These are phyloP conservation scores for Flammula alnicola DNA, from an alignment of 1,284 basidiomycete genomes.

Conservation along the genomic window DNA sequence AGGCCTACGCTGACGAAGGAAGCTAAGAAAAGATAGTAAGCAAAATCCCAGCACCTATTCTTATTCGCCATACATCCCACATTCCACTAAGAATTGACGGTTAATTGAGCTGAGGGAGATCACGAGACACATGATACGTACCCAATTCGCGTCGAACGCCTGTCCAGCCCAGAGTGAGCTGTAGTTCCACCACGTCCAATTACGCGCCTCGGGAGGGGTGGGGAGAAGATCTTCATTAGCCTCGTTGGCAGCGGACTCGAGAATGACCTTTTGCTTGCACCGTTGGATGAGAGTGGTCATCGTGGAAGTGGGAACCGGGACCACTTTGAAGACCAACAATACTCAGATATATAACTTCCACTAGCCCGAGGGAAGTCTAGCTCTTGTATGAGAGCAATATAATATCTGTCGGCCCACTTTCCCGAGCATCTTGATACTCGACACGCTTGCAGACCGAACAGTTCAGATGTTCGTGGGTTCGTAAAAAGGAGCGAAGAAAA, in stretches of 20 bases:
- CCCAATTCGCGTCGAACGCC: slow-evolving; percentile 15
- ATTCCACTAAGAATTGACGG: slow-evolving; percentile 3
- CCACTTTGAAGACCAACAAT: too few species aligned
- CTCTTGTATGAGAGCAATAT: too few species aligned
- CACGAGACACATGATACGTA: not conserved
- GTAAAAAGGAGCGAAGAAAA: too few species aligned
- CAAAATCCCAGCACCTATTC: too few species aligned
- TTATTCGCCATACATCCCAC: slow-evolving; percentile 6
- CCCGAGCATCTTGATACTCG: too few species aligned
- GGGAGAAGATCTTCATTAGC: slow-evolving; percentile 16
- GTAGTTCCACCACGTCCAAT: slow-evolving; percentile 15
- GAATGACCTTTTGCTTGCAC: slow-evolving; percentile 8
- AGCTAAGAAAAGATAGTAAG: not conserved
- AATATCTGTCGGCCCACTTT: too few species aligned
- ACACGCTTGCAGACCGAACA: too few species aligned
- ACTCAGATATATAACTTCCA: too few species aligned
- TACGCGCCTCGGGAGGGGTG: slow-evolving; percentile 8
- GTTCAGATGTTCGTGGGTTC: too few species aligned
- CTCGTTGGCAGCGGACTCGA: slow-evolving; percentile 5
- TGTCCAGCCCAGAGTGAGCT: slow-evolving; percentile 15
- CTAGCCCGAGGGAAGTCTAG: too few species aligned
- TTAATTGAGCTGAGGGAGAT: not conserved
- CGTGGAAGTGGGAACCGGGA: not conserved
- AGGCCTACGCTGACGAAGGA: slow-evolving; percentile 20
- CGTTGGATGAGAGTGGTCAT: slow-evolving; percentile 4